phyloP scores from a whole-genome alignment of 2,329 filamentous ascomycete genomes.

The Coniochaeta sp. region DNA sequence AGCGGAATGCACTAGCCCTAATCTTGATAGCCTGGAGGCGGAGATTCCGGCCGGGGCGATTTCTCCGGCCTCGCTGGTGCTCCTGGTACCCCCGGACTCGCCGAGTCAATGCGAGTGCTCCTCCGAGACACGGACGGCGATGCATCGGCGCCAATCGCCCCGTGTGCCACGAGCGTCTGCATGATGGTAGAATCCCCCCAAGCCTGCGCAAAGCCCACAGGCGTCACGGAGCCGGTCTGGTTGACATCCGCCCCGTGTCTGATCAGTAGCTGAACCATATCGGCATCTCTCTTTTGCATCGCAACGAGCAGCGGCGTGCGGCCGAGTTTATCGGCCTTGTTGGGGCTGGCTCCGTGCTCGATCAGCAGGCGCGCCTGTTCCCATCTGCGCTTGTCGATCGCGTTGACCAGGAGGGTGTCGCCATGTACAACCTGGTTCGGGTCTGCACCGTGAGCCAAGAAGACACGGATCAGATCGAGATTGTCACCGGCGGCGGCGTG shows the following conservation, averaged over 20 bases:
- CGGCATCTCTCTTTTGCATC: slow-evolving; percentile 3
- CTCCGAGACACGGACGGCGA: not conserved
- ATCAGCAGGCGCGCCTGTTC: slow-evolving; percentile 14
- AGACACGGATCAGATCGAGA: slow-evolving; percentile 12
- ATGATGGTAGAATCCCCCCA: slow-evolving; percentile 19
- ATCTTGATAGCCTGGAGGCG: slow-evolving; percentile 1
- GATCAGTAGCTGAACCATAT: slow-evolving; percentile 19
- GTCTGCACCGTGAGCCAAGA: slow-evolving; percentile 14
- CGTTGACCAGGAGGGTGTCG: slow-evolving; percentile 18
- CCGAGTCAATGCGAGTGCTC: not conserved
- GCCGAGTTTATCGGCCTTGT: slow-evolving; percentile 12
- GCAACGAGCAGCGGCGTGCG: slow-evolving; percentile 3
- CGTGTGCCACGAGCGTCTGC: slow-evolving; percentile 18
- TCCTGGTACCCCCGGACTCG: not conserved
- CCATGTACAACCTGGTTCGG: slow-evolving; percentile 16
- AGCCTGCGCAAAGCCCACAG: slow-evolving; percentile 4
- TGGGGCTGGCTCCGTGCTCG: slow-evolving; percentile 14
- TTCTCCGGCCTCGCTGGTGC: not conserved
- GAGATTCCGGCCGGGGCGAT: not conserved
- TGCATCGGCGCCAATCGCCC: slow-evolving; percentile 12
- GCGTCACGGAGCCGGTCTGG: slow-evolving; percentile 4
- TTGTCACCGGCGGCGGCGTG: slow-evolving; percentile 20
- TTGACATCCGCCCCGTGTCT: slow-evolving; percentile 12
- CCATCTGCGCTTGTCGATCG: slow-evolving; percentile 19
- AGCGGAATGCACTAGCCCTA: not conserved